Evolutionary conservation across 768 basidiomycete genomes (phyloP), one percentile per base, ranked within the genome.

Genomic region (Russula earlei): DNA sequence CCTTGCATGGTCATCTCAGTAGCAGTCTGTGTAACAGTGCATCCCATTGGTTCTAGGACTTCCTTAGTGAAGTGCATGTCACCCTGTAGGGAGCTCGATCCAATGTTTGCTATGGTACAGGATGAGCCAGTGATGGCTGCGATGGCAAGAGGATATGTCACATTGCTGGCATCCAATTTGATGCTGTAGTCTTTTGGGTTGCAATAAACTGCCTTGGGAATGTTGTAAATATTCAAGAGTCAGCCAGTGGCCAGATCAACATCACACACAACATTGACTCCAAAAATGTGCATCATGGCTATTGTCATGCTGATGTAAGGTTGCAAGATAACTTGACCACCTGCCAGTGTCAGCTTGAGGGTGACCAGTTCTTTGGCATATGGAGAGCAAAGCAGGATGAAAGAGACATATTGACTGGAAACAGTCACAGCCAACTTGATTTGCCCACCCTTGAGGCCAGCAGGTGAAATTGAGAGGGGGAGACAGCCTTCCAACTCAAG

Each of bases 281-380:
- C 95, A 67, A 99, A 99, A 8, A 86, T 81, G 59, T 77, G 77
- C 96, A 99, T 98, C 86, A 99, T 96, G 9, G 92, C 84, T 63
- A 96, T 87, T 9, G 96, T 98, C 96, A 98, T 97, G 72, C 98
- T 93, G 69, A 99, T 98, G 74, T 98, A 99, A 0, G 93, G 93
- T 71, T 98, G 95, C 5, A 92, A 96, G 67, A 99, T 97, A 66
- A 98, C 96, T 57, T 89, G 84, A 0, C 92, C 95, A 11, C 95
- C 96, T 0, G n/a, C n/a, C n/a, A n/a, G n/a, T n/a, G 82, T 87
- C 59, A 99, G 80, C 71, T 96, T 87, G 50, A 98, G 83, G 2
- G 83, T 84, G 57, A 96, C 80, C n/a, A 85, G 77, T 66, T 90
- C 76, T 27, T 70, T 64, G 1, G 95, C 93, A 66, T 98, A 99